Evolutionary conservation across 768 basidiomycete genomes (phyloP), one percentile per base, ranked within the genome.

Genomic region (Pulveroboletus sp.): DNA sequence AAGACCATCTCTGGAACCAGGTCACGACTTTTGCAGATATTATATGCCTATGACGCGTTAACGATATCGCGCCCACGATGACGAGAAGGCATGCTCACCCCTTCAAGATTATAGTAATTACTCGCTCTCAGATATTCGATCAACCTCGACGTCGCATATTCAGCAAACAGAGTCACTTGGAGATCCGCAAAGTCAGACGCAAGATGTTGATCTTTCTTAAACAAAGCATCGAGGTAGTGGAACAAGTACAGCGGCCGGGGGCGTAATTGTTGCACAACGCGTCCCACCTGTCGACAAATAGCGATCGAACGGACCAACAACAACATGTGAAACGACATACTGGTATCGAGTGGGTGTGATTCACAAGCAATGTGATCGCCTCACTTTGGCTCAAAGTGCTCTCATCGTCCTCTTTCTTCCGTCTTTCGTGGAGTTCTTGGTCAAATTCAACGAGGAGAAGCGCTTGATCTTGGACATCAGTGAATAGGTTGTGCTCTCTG

Each of bases 1-100:
- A 95, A 99, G 15, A 99, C 95, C 92, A 96, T 95, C 71, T 98
- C 96, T 0, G 83, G 83, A 0, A 99, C 93, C 27, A 93, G 76
- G 62, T 94, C 93, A 18, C 84, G 81, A 45, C 83, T 81, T 60
- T 84, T 82, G 66, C 93, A 97, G 21, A 92, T 82, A 42, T 77
- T 74, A 64, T 93, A 97, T 14, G 94, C 94, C 88, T 93, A 52
- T 6, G 49, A 7, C 21, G 27, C 32, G 42, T 57, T 15, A 21
- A 27, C 36, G 3, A 31, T 36, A 43, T 24, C 43, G 17, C 12
- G 21, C 21, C 14, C 2, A 7, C 7, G 9, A 26, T 24, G 6
- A 37, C 5, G 21, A 12, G 12, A 8, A 28, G 21, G 21, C 4
- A 8, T 46, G 40, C 71, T 41, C 38, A 92, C 90, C 69, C 77